These are phyloP conservation scores for Dendrothele bispora DNA, from an alignment of 768 basidiomycete genomes.

Conservation along the genomic window DNA sequence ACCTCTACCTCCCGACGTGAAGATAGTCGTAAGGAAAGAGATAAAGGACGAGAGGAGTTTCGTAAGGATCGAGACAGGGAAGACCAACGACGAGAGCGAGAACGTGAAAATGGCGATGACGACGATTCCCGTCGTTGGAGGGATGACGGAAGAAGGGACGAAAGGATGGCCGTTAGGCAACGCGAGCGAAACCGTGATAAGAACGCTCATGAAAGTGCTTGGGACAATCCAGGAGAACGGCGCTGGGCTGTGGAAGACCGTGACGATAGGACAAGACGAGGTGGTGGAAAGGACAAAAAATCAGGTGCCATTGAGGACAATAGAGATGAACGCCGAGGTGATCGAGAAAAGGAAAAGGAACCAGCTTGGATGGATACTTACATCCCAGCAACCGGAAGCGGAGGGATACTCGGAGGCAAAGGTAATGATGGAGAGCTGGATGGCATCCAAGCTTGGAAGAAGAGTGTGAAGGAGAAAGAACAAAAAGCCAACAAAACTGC, in stretches of 20 bases:
- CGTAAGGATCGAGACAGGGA: slow-evolving; percentile 43
- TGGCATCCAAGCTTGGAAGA: slow-evolving; percentile 87
- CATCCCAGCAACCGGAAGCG: slow-evolving; percentile 56
- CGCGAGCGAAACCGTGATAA: slow-evolving; percentile 48
- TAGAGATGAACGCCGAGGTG: slow-evolving; percentile 48
- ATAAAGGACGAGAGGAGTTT: slow-evolving; percentile 21
- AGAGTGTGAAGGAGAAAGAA: slow-evolving; percentile 76
- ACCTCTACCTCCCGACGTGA: slow-evolving; percentile 50
- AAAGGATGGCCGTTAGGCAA: slow-evolving; percentile 65
- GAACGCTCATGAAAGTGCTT: slow-evolving; percentile 37
- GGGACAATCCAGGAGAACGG: slow-evolving; percentile 49
- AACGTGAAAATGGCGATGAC: slow-evolving; percentile 39
- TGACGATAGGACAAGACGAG: slow-evolving; percentile 61
- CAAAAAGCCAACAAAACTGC: slow-evolving; percentile 45
- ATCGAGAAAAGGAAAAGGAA: slow-evolving; percentile 77
- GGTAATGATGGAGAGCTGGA: slow-evolving; percentile 68
- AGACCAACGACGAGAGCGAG: slow-evolving; percentile 28
- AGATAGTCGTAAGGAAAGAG: slow-evolving; percentile 16
- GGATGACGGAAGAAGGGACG: slow-evolving; percentile 81
- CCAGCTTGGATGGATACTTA: slow-evolving; percentile 94
- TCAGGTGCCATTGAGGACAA: slow-evolving; percentile 37
- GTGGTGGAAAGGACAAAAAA: slow-evolving; percentile 59
- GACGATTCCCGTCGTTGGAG: slow-evolving; percentile 79
- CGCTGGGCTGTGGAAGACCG: slow-evolving; percentile 70
- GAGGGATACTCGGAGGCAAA: slow-evolving; percentile 66